Evolutionary conservation across 352 stramenopile genomes (phyloP).

Genomic region (Phytophthora litchii): DNA sequence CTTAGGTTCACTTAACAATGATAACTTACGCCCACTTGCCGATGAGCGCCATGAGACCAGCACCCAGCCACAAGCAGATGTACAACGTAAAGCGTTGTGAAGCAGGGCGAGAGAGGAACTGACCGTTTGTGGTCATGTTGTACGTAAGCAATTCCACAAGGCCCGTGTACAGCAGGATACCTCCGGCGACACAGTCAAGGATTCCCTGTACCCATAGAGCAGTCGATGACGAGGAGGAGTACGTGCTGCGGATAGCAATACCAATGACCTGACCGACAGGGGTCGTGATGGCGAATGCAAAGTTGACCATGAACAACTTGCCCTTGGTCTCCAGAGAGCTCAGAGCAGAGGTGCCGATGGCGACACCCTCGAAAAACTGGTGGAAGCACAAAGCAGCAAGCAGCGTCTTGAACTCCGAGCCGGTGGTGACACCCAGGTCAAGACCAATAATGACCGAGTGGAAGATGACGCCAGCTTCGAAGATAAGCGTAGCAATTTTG

Average conservation of each 20-base stretch:
- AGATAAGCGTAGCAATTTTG: constrained; percentile 57
- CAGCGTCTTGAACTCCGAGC: constrained; percentile 60
- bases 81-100: constrained; percentile 51
- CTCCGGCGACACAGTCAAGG: constrained; percentile 68
- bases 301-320: constrained; percentile 53
- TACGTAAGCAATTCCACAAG: constrained; percentile 72
- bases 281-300: constrained; percentile 63
- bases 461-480: constrained; percentile 62
- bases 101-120: constrained; percentile 49
- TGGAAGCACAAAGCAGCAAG: constrained; percentile 74
- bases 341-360: constrained; percentile 53
- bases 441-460: constrained; percentile 77
- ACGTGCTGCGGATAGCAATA: constrained; percentile 58
- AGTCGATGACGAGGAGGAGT: constrained; percentile 51
- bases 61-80: constrained; percentile 55
- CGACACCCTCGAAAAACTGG: constrained; percentile 80
- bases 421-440: constrained; percentile 56
- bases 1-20: constrained; percentile 3
- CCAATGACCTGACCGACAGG: constrained; percentile 59
- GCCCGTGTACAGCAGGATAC: constrained; percentile 75
- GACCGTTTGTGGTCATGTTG: constrained; percentile 70
- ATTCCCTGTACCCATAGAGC: constrained; percentile 67
- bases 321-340: constrained; percentile 41
- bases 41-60: constrained; percentile 65
- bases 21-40: constrained; percentile 64